Evolutionary conservation across 768 basidiomycete species (phyloP), one percentile per base, ranked within the genome.

Genomic region (Calocybe cyanea): DNA sequence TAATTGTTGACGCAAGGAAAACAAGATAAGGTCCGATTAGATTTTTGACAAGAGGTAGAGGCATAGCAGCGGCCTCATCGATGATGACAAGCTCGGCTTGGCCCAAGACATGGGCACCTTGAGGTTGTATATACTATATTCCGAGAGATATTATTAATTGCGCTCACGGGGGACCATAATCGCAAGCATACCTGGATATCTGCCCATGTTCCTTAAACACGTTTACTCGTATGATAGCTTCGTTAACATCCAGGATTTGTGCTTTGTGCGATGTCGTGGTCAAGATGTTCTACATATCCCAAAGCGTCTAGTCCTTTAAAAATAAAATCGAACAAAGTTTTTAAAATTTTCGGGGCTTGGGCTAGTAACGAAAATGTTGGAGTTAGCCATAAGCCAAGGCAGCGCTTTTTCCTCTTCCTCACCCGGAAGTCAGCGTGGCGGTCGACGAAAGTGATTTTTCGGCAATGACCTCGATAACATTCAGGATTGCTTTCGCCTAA

Each of bases 1-100:
- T 98, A 69, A 99, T 93, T 0, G 96, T 99, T n/a, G 93, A 96
- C 1, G 96, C 91, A 76, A 98, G 85, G 74, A 98, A 98, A 40
- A 98, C 93, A 28, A 98, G 87, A 67, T 98, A 98, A 1, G 86
- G 87, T 0, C 96, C 96, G 44, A 99, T 83, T 51, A 99, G 87
- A 56, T 92, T 91, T 45, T 88, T 83, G 14, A 99, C 95, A 28
- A 99, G 84, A 2, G 95, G 93, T 14, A 98, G 80, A 1, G 96
- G 96, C 42, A 98, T 98, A 15, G 96, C 96, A 7, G 96, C 96
- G 6, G 95, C 95, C 66, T 99, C 96, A 57, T 99, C 96, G 52
- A 99, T 95, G 57, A 99, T 87, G 52, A 99, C 85, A 6, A 99
- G 78, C 58, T 99, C 96, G 0, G 96, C 96, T 62, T 98, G 96